A percentile compares a stretch with the other conserved stretches of the same genome.
Conservation (phyloP, 441 rosid genomes). For the Pelargonium hybrid region DNA sequence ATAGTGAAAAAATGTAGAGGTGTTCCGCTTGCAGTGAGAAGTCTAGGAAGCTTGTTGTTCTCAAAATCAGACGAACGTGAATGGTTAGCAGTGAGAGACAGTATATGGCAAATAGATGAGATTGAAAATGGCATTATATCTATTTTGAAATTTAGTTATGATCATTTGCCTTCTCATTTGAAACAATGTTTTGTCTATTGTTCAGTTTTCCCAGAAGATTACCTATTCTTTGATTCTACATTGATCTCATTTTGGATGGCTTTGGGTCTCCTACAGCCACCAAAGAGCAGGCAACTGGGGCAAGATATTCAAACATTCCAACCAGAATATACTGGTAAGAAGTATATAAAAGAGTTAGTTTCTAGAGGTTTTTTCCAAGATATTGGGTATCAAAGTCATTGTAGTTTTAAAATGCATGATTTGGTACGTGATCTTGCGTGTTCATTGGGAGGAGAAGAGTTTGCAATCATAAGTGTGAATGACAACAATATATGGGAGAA, state of each 20-base stretch:
- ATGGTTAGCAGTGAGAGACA: not conserved
- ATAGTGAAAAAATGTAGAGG: not conserved
- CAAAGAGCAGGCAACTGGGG: not conserved
- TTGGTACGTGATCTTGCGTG: not conserved
- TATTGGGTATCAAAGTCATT: not conserved
- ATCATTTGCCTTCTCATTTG: not conserved
- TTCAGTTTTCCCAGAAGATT: not conserved
- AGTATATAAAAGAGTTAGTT: not conserved
- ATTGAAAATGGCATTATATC: not conserved
- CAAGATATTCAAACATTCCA: too few relatives aligned
- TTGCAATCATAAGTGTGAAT: not conserved
- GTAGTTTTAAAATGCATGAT: not conserved
- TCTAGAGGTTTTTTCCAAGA: not conserved
- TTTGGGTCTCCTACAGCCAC: not conserved
- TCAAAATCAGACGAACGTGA: not conserved
- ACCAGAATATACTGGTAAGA: not conserved
- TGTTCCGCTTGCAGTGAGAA: not conserved
- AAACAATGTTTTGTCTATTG: not conserved
- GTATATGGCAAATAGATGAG: not conserved
- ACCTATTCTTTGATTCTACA: too few relatives aligned
- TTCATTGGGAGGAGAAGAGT: not conserved
- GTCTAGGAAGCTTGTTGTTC: not conserved
- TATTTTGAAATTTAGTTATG: not conserved
- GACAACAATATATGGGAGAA: not conserved
- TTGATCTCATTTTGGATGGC: slow-evolving; percentile 9